Conservation (phyloP, 2,329 filamentous ascomycete species). For the Daldinia sp. region DNA sequence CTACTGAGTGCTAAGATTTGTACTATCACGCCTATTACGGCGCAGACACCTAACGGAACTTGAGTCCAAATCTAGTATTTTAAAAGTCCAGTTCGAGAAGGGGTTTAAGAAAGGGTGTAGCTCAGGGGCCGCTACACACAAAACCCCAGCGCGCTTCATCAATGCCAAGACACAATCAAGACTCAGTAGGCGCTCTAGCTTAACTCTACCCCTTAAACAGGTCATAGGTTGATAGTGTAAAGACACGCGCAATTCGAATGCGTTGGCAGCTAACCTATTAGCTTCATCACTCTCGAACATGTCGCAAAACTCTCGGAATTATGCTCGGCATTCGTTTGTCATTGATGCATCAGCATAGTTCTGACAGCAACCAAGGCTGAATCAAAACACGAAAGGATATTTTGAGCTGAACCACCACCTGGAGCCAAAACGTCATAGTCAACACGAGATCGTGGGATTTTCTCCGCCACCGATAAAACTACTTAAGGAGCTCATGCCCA, state of each 20-base stretch:
- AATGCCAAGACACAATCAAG: constrained; percentile 3
- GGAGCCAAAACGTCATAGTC: neutral
- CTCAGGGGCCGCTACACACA: constrained; percentile 6
- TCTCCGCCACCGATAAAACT: neutral
- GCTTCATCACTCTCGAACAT: neutral
- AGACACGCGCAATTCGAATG: neutral
- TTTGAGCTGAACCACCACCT: neutral
- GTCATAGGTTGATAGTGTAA: neutral
- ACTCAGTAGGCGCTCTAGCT: constrained; percentile 6
- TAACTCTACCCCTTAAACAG: neutral
- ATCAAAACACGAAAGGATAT: neutral
- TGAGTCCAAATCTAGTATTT: neutral
- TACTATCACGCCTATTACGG: constrained; percentile 2
- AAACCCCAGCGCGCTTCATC: constrained; percentile 6
- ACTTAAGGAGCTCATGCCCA: neutral
- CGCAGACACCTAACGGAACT: neutral
- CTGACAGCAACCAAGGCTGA: neutral
- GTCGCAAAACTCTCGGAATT: neutral
- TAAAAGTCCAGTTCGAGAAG: neutral
- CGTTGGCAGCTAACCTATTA: neutral
- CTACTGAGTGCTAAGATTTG: neutral
- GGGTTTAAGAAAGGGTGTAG: constrained; percentile 5
- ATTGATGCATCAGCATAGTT: constrained; percentile 1
- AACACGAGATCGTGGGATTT: constrained; percentile 4
- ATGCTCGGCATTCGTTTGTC: constrained; percentile 3